Conservation (phyloP, 805 yeast genomes). For the Crinitomyces ghanaensis region DNA sequence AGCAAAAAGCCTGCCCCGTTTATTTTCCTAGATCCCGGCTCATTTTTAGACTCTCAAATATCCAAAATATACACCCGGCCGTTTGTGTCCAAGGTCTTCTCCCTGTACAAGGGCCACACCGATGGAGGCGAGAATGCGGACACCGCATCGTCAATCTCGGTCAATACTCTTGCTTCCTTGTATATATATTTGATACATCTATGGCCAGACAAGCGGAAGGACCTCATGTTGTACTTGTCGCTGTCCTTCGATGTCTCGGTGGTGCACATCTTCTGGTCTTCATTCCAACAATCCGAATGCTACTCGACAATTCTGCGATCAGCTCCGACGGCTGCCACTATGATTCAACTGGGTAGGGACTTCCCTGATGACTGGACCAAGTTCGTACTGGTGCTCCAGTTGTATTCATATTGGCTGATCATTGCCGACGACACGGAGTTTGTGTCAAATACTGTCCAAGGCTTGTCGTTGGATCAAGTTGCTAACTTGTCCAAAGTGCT, state of each 20-base stretch:
- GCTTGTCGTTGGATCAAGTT: slow-evolving; percentile 32
- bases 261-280: slow-evolving; percentile 13
- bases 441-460: slow-evolving; percentile 30
- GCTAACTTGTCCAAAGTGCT: slow-evolving; percentile 36
- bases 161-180: slow-evolving; percentile 12
- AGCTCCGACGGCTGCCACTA: neutral
- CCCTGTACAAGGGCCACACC: no score
- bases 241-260: slow-evolving; percentile 10
- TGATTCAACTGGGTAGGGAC: neutral
- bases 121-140: no score
- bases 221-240: slow-evolving; percentile 12
- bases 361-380: slow-evolving; percentile 18
- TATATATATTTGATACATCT: slow-evolving; percentile 12
- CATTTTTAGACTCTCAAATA: no score
- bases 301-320: slow-evolving; percentile 5
- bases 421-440: slow-evolving; percentile 58
- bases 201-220: slow-evolving; percentile 10
- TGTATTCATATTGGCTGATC: slow-evolving; percentile 54
- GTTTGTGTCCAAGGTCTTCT: no score
- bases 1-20: no score
- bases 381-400: slow-evolving; percentile 43
- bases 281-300: slow-evolving; percentile 7
- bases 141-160: no score
- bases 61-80: no score
- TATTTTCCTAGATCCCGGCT: no score